Conservation (phyloP, 768 basidiomycete genomes). For the Kondoa malvinella region DNA sequence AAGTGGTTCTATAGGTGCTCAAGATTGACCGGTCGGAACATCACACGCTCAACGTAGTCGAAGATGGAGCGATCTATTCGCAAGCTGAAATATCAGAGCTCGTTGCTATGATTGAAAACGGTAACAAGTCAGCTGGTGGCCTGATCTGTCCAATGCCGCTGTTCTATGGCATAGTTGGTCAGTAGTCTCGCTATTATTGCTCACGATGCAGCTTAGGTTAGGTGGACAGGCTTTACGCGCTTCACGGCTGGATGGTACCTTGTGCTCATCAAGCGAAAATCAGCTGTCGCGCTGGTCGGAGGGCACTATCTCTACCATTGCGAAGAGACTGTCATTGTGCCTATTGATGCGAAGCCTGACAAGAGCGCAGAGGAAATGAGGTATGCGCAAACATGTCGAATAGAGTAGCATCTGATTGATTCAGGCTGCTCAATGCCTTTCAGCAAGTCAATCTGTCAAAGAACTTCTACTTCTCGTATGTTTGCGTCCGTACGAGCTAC, state of each 20-base stretch:
- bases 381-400: constrained; percentile 21
- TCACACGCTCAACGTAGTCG: constrained; percentile 53
- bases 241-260: constrained; percentile 96
- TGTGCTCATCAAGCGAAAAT: constrained; percentile 72
- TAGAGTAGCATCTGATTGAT: constrained; percentile 5
- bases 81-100: constrained; percentile 76
- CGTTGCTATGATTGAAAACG: constrained; percentile 88
- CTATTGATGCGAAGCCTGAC: constrained; percentile 69
- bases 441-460: constrained; percentile 97
- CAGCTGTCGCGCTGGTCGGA: constrained; percentile 79
- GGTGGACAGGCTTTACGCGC: constrained; percentile 56
- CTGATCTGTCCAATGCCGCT: constrained; percentile 52
- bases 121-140: constrained; percentile 74
- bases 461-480: constrained; percentile 92
- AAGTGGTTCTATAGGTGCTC: too few relatives aligned
- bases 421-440: constrained; percentile 64
- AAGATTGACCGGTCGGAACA: constrained; percentile 56
- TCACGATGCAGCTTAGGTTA: neutral
- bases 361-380: constrained; percentile 71
- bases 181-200: neutral
- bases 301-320: constrained; percentile 95
- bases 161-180: constrained; percentile 71
- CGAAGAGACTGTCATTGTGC: constrained; percentile 70
- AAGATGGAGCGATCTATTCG: constrained; percentile 76
- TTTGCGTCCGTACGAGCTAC: neutral